Base-by-base conservation (phyloP, 176 grass and related monocot species). In the Pontederia paniculata region DNA sequence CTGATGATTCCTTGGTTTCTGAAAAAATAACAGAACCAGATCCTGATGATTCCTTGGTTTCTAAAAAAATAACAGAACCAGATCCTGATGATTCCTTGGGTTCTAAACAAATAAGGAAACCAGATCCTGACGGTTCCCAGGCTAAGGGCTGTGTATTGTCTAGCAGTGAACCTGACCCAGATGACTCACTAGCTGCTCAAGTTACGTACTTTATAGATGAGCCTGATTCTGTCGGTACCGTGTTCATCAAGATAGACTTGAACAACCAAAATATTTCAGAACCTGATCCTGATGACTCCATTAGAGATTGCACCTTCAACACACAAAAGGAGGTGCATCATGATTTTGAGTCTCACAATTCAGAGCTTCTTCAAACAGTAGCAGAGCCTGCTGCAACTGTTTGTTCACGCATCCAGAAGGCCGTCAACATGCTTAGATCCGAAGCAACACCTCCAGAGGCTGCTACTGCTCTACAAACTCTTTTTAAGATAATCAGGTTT, bases 401-500 rank as follows among this genome's bases (percentile, higher is more conserved):
- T 28, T 98, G 74, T 47, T 63, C 70, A 57, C 80, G 75, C 17
- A 68, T 98, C 23, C 86, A 88, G 45, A 84, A 76, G 41, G 66
- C 83, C 41, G 77, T 91, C 62, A 53, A 79, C 53, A 77, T 77
- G 56, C 78, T 91, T 41, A 62, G 69, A 67, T 84, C 63, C 50
- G 80, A 98, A 66, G 71, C 64, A 66, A 73, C 74, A 57, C 71
- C 93, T 60, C 23, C 17, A 62, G 77, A 98, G 76, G 77, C 83
- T 16, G 50, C 76, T 23, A 60, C 69, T 45, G 80, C 60, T 49
- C 69, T 98, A 70, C 80, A 91, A 74, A 91, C 93, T 69, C 80
- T 88, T 47, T 88, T 74, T 58, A 97, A 84, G 66, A 88, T 97
- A 21, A 88, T 97, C 57, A 88, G 79, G 79, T 76, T 44, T 55